A percentile compares a stretch with the other conserved stretches of the same genome.
Conservation (phyloP, 805 yeast genomes). For the Zygosaccharomyces pseudorouxii region DNA sequence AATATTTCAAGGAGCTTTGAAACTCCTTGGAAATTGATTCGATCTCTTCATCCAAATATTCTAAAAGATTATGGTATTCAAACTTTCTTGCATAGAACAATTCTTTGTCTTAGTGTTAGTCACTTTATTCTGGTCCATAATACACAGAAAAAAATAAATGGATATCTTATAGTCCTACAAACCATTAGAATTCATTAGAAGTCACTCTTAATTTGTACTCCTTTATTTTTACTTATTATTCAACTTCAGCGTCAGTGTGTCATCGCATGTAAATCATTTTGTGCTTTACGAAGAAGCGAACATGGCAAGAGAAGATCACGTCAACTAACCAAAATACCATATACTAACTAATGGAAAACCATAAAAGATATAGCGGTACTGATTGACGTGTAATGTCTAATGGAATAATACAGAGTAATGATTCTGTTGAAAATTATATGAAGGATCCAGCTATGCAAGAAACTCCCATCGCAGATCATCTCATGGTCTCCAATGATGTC, state of each 20-base stretch:
- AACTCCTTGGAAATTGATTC: background rate
- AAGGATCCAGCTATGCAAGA: constrained; percentile 15
- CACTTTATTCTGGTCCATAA: background rate
- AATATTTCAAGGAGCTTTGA: background rate
- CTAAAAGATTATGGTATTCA: background rate
- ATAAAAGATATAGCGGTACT: background rate
- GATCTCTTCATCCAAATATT: constrained; percentile 2
- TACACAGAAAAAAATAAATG: background rate
- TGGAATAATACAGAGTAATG: constrained; percentile 1
- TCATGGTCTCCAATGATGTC: constrained; percentile 1
- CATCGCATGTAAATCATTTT: background rate
- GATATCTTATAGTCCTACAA: background rate
- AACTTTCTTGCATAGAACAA: background rate
- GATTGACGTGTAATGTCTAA: constrained; percentile 1
- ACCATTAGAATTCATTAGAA: background rate
- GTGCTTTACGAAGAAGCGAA: background rate
- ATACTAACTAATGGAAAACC: background rate
- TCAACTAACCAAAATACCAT: background rate
- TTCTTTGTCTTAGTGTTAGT: background rate
- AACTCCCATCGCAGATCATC: constrained; percentile 14
- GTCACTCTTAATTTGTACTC: background rate
- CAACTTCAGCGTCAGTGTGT: background rate
- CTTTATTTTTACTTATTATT: background rate
- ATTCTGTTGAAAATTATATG: background rate
- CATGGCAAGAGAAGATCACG: background rate